Evolutionary conservation across 2,329 filamentous ascomycete genomes (phyloP), one percentile per base, ranked within the genome.

Genomic region (Fusarium fracticaudum): DNA sequence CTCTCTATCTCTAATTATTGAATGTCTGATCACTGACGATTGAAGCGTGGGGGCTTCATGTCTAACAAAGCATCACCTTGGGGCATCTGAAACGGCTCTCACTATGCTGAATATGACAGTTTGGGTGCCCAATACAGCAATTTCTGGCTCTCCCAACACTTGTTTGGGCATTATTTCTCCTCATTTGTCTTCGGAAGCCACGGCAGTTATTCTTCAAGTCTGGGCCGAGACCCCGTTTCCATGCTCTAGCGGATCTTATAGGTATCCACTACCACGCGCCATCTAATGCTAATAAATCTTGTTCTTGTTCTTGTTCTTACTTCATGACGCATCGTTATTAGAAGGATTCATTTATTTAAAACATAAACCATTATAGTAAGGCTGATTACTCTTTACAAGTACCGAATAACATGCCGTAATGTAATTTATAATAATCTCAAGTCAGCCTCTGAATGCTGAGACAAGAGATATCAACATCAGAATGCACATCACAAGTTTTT

Each of bases 231-330:
- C 57, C n/a, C 43, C 43, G 17, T 57, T 54, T 29, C 24, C 20
- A 26, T 29, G 35, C 50, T 54, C 35, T 54, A 54, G 50, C 35
- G 35, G 33, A 54, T 54, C 50, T 54, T 5, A 24, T 3, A 12
- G 24, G 50, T 61, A 59, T 72, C 67, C 71, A 74, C 63, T 65
- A 48, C 63, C 64, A 74, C 50, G 71, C 54, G 55, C 67, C 54
- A 47, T 33, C 29, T 33, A 10, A 33, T 50, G 17, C 44, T 51
- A 37, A 57, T 51, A 59, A 55, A 65, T 65, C 63, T 59, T 68
- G 53, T 61, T 74, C 45, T 63, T 72, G 51, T 53, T 54, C 33
- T 58, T 69, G 59, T 53, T 54, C 35, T 60, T 63, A 35, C 31
- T 37, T 47, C 38, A 50, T 64, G 67, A 71, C 53, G 71, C 55